A percentile compares a stretch with the other conserved stretches of the same genome.
These are phyloP conservation scores for Lavandula angustifolia DNA, from an alignment of 257 asterid genomes.

Conservation along the genomic window DNA sequence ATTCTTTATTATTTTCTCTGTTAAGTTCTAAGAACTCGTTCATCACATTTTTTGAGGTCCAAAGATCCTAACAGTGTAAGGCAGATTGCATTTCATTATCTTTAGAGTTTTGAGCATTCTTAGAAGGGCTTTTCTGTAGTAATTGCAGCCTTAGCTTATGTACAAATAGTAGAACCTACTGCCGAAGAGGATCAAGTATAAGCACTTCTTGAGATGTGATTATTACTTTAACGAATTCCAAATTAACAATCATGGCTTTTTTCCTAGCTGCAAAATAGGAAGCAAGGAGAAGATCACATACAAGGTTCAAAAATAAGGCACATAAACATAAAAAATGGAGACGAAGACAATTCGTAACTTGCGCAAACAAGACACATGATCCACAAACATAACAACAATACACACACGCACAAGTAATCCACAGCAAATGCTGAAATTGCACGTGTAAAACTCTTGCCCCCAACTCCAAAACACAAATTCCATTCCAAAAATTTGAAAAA, in stretches of 20 bases:
- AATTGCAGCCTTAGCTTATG: slow-evolving; percentile 89
- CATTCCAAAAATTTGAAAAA: neutral
- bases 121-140: slow-evolving; percentile 48
- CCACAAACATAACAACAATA: too few relatives aligned
- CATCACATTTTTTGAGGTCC: too few relatives aligned
- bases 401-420: too few relatives aligned
- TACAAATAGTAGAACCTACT: slow-evolving; percentile 95
- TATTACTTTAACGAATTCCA: slow-evolving; percentile 90
- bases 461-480: too few relatives aligned
- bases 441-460: neutral
- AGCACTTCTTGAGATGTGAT: slow-evolving; percentile 92
- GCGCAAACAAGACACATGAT: too few relatives aligned
- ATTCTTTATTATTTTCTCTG: too few relatives aligned
- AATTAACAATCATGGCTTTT: slow-evolving; percentile 94
- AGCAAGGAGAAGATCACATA: neutral
- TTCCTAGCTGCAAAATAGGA: slow-evolving; percentile 74
- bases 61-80: too few relatives aligned
- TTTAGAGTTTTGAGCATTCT: slow-evolving; percentile 40
- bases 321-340: neutral
- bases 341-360: neutral
- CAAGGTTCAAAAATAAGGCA: too few relatives aligned
- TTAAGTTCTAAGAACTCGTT: too few relatives aligned
- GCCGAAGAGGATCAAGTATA: slow-evolving; percentile 89
- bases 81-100: slow-evolving; percentile 58
- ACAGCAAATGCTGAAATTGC: slow-evolving; percentile 1